Percentiles rank a stretch among this genome's conserved stretches.
Evolutionary conservation across 495 filamentous ascomycete species (phyloP).

Genomic region (Viridothelium virens): DNA sequence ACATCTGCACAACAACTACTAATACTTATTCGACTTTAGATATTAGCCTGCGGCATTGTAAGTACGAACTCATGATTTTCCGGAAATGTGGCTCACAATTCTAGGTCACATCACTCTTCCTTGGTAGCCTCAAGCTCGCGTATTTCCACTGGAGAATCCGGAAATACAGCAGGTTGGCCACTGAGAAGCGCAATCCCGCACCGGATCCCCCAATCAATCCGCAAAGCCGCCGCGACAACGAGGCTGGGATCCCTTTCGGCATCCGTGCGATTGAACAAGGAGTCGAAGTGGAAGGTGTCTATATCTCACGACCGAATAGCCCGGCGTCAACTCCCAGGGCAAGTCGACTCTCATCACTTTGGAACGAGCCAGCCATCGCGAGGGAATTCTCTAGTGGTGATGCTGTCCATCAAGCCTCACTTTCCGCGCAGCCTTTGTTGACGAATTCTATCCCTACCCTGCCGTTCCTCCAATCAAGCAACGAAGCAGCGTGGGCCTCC

Average conservation of each 20-base stretch:
- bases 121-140: slow-evolving; percentile 47
- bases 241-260: slow-evolving; percentile 75
- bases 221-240: slow-evolving; percentile 17
- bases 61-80: background rate
- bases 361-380: background rate
- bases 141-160: slow-evolving; percentile 57
- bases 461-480: background rate
- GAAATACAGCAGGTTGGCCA: slow-evolving; percentile 56
- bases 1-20: background rate
- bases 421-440: too few relatives aligned
- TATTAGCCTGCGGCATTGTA: slow-evolving; percentile 45
- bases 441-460: background rate
- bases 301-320: slow-evolving; percentile 64
- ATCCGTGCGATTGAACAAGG: slow-evolving; percentile 82
- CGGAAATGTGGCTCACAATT: slow-evolving; percentile 32
- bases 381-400: background rate
- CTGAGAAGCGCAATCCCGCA: slow-evolving; percentile 50
- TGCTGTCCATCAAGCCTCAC: background rate
- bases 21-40: slow-evolving; percentile 25
- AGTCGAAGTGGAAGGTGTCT: slow-evolving; percentile 80
- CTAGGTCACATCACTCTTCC: slow-evolving; percentile 43
- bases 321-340: background rate
- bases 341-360: background rate
- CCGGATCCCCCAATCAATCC: slow-evolving; percentile 33
- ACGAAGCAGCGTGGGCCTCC: background rate